Evolutionary conservation across 2,329 filamentous ascomycete species (phyloP).

Genomic region (Fusarium kyushuense): DNA sequence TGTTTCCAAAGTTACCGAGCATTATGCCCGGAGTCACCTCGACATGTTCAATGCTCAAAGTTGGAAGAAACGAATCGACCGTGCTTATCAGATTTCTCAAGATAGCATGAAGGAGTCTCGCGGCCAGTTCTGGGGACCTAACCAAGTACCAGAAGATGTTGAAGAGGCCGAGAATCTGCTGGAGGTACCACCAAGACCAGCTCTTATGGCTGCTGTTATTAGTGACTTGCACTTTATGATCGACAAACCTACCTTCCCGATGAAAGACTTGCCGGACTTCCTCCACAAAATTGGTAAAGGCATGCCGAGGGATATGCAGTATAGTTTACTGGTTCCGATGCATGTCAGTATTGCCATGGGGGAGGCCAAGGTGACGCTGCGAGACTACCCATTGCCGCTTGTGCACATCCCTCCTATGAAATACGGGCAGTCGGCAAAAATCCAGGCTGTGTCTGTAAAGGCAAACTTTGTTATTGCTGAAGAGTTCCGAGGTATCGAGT

Average conservation of each 20-base stretch:
- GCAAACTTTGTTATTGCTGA: slow-evolving; percentile 97
- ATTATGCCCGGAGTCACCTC: slow-evolving; percentile 80
- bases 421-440: slow-evolving; percentile 79
- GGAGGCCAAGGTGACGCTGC: slow-evolving; percentile 85
- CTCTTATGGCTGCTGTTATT: slow-evolving; percentile 82
- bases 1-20: slow-evolving; percentile 76
- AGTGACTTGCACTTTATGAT: slow-evolving; percentile 86
- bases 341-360: slow-evolving; percentile 90
- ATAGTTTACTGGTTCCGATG: slow-evolving; percentile 90
- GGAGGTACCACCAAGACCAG: slow-evolving; percentile 85
- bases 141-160: slow-evolving; percentile 82
- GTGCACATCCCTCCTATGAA: slow-evolving; percentile 89
- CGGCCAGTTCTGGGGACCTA: slow-evolving; percentile 82
- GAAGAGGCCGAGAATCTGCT: slow-evolving; percentile 88
- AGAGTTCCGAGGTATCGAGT: slow-evolving; percentile 85
- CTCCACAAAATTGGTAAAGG: slow-evolving; percentile 94
- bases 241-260: slow-evolving; percentile 92
- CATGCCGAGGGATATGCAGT: slow-evolving; percentile 91
- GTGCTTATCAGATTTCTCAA: slow-evolving; percentile 75
- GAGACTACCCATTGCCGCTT: slow-evolving; percentile 93
- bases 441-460: slow-evolving; percentile 84
- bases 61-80: slow-evolving; percentile 92
- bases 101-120: slow-evolving; percentile 83
- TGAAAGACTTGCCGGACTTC: slow-evolving; percentile 84
- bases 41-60: slow-evolving; percentile 86